Evolutionary conservation across 2,329 filamentous ascomycete genomes (phyloP).

Genomic region (Xylariaceae sp.): DNA sequence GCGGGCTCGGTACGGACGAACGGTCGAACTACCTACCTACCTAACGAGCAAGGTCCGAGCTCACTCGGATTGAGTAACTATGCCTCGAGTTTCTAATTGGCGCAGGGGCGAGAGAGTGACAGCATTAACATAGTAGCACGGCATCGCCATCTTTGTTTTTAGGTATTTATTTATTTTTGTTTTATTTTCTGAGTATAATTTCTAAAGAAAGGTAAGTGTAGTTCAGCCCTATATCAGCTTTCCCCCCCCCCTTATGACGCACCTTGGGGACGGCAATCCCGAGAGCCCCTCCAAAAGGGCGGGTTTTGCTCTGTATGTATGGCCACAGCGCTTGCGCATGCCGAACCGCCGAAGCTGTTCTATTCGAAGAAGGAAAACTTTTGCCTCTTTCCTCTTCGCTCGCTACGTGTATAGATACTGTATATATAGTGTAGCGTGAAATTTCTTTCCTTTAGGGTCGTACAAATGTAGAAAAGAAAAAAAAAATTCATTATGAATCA

Average conservation of each 20-base stretch:
- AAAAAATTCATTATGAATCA: too few relatives aligned
- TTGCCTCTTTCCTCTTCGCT: too few relatives aligned
- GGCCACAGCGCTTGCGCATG: slow-evolving; percentile 2
- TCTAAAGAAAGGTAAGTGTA: background rate
- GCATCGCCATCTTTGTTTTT: background rate
- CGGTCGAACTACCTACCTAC: too few relatives aligned
- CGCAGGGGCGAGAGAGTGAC: background rate
- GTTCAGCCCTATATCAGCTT: slow-evolving; percentile 18
- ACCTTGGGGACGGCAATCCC: slow-evolving; percentile 19
- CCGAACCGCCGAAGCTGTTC: background rate
- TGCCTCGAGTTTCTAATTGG: slow-evolving; percentile 1
- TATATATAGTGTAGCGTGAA: too few relatives aligned
- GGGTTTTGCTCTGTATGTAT: slow-evolving; percentile 7
- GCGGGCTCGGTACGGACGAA: too few relatives aligned
- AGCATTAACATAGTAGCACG: background rate
- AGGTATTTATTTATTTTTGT: background rate
- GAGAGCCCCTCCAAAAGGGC: slow-evolving; percentile 5
- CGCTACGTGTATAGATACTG: too few relatives aligned
- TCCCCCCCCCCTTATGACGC: slow-evolving; percentile 17
- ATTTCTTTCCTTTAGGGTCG: too few relatives aligned
- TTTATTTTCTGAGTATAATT: background rate
- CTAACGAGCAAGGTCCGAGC: too few relatives aligned
- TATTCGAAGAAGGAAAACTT: background rate
- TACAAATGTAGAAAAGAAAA: too few relatives aligned
- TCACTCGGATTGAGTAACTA: too few relatives aligned